These are phyloP conservation scores for Neolecta irregularis DNA, from an alignment of 1,139 yeast genomes.

Conservation along the genomic window DNA sequence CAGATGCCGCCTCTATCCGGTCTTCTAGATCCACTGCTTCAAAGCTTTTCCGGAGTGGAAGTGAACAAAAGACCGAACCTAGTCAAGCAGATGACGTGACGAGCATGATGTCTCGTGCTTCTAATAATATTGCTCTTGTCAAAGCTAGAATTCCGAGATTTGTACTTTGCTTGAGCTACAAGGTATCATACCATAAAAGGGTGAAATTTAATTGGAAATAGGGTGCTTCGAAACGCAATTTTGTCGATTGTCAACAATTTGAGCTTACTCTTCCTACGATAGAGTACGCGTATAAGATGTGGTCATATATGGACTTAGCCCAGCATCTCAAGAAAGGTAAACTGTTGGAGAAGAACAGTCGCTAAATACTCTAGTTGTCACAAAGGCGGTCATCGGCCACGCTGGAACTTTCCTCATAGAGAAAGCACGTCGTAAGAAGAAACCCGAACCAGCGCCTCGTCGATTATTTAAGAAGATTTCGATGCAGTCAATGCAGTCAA, in stretches of 20 bases:
- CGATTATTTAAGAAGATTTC: too few relatives aligned
- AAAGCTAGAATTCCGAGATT: slow-evolving; percentile 41
- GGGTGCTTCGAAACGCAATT: slow-evolving; percentile 50
- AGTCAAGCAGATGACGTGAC: slow-evolving; percentile 30
- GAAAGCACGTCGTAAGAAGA: too few relatives aligned
- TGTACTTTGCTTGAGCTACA: slow-evolving; percentile 51
- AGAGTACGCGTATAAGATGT: slow-evolving; percentile 47
- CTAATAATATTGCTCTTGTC: slow-evolving; percentile 49
- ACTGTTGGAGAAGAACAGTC: background rate
- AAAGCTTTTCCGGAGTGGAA: background rate
- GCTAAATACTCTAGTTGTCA: slow-evolving; percentile 31
- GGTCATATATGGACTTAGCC: slow-evolving; percentile 67
- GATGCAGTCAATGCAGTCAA: too few relatives aligned
- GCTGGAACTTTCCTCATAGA: slow-evolving; percentile 70
- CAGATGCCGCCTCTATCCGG: background rate
- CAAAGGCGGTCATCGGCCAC: slow-evolving; percentile 53
- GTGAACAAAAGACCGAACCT: background rate
- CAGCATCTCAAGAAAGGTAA: slow-evolving; percentile 38
- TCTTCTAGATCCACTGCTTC: background rate
- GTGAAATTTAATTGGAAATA: slow-evolving; percentile 5
- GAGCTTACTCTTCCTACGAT: slow-evolving; percentile 50
- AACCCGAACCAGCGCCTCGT: too few relatives aligned
- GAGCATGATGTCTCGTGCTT: slow-evolving; percentile 50
- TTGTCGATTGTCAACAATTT: slow-evolving; percentile 60
- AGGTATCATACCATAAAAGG: slow-evolving; percentile 19